Base-by-base conservation (phyloP, 2,329 filamentous ascomycete genomes). In the Atkinsonella texensis region DNA sequence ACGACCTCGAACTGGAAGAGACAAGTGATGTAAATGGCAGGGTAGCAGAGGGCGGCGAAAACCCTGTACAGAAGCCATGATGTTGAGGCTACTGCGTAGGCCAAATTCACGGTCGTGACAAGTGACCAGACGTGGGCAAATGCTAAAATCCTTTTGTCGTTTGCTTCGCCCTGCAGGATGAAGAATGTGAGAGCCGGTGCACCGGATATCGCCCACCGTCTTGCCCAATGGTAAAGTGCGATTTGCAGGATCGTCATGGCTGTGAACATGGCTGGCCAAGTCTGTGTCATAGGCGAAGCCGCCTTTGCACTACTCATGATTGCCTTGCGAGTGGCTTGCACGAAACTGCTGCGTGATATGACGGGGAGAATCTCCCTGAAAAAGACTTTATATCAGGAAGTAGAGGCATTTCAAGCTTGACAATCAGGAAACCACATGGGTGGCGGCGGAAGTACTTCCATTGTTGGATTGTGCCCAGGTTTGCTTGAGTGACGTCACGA, bases 21-120 rank as follows among this genome's bases (percentile, higher is more conserved):
- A 39, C 51, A 50, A 8, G 47, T 47, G 28, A 50, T 9, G 13
- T 46, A 47, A 28, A 53, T 53, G 35, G 35, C 38, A 17, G 51
- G 51, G 33, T 53, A 53, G 38, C 51, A 53, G 9, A 50, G 9
- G 12, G n/a, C 42, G 3, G 51, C 38, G 38, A 53, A 53, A 1
- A 23, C 17, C 46, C 47, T 45, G 43, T 53, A 53, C 20, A 53
- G 43, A 15, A 53, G 47, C 51, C 51, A 53, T 15, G 51, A 53
- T 5, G 47, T 53, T 6, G 51, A 53, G 10, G 51, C 51, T 7
- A 53, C n/a, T 15, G 51, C 51, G 15, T 53, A 53, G 1, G 31
- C 31, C 35, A 53, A 8, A 18, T 53, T 53, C 12, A 53, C 17
- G 7, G 51, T 53, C 35, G 47, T 39, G 39, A 50, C 49, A 12